phyloP scores from a whole-genome alignment of 306 rosid genomes.

The Abrus precatorius region DNA sequence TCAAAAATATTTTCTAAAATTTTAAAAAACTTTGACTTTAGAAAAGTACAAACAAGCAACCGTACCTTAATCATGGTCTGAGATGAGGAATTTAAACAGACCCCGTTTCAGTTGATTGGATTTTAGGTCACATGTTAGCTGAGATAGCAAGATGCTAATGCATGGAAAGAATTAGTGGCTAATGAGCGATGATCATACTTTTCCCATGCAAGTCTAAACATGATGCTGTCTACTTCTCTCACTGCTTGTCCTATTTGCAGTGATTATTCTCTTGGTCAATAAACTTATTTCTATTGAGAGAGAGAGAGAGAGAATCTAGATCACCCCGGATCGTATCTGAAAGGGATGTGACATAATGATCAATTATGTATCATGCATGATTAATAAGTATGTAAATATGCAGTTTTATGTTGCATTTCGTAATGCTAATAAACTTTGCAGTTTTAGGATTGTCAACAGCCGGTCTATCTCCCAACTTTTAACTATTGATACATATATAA shows the following conservation, averaged over 20 bases:
- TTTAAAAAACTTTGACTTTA: neutral
- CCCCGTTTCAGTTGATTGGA: constrained; percentile 33
- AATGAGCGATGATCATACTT: constrained; percentile 33
- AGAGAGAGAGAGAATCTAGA: constrained; percentile 38
- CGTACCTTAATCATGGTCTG: constrained; percentile 24
- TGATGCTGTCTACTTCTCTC: constrained; percentile 24
- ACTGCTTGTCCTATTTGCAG: constrained; percentile 44
- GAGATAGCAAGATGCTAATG: constrained; percentile 39
- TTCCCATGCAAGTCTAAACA: constrained; percentile 50
- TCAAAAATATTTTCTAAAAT: neutral
- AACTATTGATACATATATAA: constrained; percentile 1
- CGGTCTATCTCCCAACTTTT: constrained; percentile 25
- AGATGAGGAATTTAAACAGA: constrained; percentile 36
- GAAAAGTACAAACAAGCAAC: neutral
- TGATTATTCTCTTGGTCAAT: constrained; percentile 35
- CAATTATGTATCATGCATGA: constrained; percentile 38
- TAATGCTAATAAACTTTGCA: constrained; percentile 36
- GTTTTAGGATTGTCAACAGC: constrained; percentile 29
- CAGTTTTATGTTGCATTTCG: constrained; percentile 26
- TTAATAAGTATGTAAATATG: constrained; percentile 3
- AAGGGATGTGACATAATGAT: constrained; percentile 46
- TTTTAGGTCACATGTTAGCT: constrained; percentile 32
- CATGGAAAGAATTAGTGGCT: constrained; percentile 28
- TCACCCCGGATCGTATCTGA: constrained; percentile 25
- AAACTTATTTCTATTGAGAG: constrained; percentile 32